Conservation (phyloP, 164 flowering plant genomes). For the Berberis thunbergii region DNA sequence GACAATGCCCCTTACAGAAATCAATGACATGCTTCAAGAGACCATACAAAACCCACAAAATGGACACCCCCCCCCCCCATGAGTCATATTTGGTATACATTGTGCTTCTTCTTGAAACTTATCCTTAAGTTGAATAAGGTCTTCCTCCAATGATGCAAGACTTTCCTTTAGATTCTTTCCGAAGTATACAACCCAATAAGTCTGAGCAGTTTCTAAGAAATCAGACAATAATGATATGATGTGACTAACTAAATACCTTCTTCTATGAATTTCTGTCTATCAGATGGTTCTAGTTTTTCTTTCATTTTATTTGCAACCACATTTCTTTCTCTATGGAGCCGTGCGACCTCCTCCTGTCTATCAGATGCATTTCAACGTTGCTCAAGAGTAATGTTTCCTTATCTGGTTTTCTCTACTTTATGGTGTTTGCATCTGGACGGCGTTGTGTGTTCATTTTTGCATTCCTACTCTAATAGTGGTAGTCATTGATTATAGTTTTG, state of each 20-base stretch:
- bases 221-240: neutral
- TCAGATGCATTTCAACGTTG: neutral
- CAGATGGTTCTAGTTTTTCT: constrained; percentile 69
- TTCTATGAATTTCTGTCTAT: constrained; percentile 69
- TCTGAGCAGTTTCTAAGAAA: neutral
- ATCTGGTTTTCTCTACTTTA: too few species aligned
- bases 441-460: too few species aligned
- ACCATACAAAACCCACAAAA: too few species aligned
- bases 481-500: too few species aligned
- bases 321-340: constrained; percentile 84
- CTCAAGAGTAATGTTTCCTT: too few species aligned
- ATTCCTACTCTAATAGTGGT: too few species aligned
- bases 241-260: constrained; percentile 42
- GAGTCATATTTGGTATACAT: too few species aligned
- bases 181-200: constrained; percentile 12
- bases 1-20: too few species aligned
- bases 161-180: constrained; percentile 81
- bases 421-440: too few species aligned
- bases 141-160: constrained; percentile 59
- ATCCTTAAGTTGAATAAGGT: constrained; percentile 58
- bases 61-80: too few species aligned
- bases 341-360: constrained; percentile 97
- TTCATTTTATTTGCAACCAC: constrained; percentile 89
- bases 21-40: too few species aligned
- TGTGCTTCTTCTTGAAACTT: constrained; percentile 87